Evolutionary conservation across 352 stramenopile genomes (phyloP), one percentile per base, ranked within the genome.

Genomic region (Phytophthora lateralis): DNA sequence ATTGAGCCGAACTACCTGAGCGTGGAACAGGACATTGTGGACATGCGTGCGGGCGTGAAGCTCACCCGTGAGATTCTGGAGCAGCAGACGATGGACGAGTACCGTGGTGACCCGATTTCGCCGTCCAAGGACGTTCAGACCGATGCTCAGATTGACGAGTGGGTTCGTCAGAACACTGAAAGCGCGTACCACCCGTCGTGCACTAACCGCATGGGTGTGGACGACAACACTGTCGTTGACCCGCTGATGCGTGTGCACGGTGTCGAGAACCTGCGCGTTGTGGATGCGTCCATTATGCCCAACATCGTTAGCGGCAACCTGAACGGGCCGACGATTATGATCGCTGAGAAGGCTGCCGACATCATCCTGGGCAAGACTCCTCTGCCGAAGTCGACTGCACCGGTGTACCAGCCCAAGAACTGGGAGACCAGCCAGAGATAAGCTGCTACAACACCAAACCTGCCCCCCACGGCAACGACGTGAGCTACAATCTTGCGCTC

Each of bases 251-350:
- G 77, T 14, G 91, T 98, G 20, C 82, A 94, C 46, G 93, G 91
- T 15, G 43, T 98, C 15, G 77, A 97, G 21, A 85, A 88, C 49
- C 73, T 98, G 32, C 85, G 90, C 29, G 72, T 98, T 10, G 90
- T 95, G 2, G 95, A 98, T 63, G 92, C 95, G 27, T 97, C 88
- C 38, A 91, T 98, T 60, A 98, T 98, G 80, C 94, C 94, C 37
- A 95, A 91, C 66, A 97, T 98, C 48, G 77, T 97, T 49, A 98
- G 91, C 50, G 95, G 95, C 42, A 98, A 98, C 66, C 79, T 97
- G 15, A 98, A 98, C 69, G 90, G 71, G 1, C 96, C 93, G n/a
- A 90, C 93, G 27, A 96, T 98, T 66, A 97, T 98, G 78, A 75
- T 98, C 32, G 95, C 89, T 10, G 94, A 98, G 65, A 97, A 97